Evolutionary conservation across 768 basidiomycete species (phyloP).

Genomic region (Boletus reticuloceps): DNA sequence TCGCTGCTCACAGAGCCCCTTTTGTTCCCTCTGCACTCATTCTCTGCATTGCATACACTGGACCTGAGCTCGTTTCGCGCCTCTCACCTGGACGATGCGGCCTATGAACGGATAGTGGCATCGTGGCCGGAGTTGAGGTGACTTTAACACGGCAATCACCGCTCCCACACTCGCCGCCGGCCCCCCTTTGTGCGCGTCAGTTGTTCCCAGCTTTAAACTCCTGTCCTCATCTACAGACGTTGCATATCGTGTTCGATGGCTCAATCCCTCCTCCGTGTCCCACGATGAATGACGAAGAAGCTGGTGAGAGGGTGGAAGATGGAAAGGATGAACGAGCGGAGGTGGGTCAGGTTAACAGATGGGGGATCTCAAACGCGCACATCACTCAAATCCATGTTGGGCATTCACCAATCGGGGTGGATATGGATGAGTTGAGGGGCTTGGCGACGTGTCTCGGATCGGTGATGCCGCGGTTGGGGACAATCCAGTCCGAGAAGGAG

Average conservation of each 20-base stretch:
- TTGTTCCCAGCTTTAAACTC: too few species aligned
- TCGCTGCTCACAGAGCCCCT: neutral
- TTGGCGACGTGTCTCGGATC: conserved; percentile 8
- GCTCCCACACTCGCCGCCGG: too few species aligned
- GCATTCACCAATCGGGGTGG: conserved; percentile 7
- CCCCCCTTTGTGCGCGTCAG: too few species aligned
- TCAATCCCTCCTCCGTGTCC: conserved; percentile 2
- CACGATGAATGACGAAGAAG: too few species aligned
- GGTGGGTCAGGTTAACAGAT: neutral
- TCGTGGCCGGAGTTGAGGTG: conserved; percentile 10
- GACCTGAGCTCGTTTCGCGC: conserved; percentile 14
- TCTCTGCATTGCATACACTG: neutral
- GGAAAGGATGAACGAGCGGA: neutral
- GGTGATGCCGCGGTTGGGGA: conserved; percentile 9
- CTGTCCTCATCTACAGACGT: conserved; percentile 9
- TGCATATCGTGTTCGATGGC: conserved; percentile 17
- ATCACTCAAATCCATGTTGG: conserved; percentile 14
- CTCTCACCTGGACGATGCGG: conserved; percentile 8
- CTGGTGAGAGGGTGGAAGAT: neutral
- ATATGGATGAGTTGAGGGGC: neutral
- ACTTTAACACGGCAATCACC: too few species aligned
- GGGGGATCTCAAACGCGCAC: conserved; percentile 2
- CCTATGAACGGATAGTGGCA: conserved; percentile 4
- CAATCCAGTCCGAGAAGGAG: neutral
- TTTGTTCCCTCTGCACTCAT: conserved; percentile 5